These are phyloP conservation scores for Colletotrichum sp. DNA, from an alignment of 2,329 filamentous ascomycete genomes.

Conservation along the genomic window DNA sequence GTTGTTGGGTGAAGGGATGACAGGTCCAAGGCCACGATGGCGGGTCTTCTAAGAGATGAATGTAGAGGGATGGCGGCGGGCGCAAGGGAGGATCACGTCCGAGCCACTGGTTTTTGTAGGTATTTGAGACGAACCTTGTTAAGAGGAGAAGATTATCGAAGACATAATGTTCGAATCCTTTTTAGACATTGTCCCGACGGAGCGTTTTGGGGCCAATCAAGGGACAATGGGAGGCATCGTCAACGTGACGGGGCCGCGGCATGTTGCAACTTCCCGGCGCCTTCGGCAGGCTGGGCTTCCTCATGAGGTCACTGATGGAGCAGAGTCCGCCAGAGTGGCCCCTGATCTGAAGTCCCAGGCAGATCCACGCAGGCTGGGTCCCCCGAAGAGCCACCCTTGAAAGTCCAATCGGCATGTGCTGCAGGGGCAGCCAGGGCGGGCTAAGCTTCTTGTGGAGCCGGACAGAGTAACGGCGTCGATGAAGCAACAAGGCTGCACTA, in stretches of 20 bases:
- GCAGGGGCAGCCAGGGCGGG: not conserved
- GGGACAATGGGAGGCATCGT: not conserved
- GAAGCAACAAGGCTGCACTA: conserved; percentile 4
- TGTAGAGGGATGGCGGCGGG: conserved; percentile 9
- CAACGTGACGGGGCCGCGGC: conserved; percentile 7
- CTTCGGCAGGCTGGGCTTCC: not conserved
- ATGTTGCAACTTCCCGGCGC: conserved; percentile 2
- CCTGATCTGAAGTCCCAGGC: not conserved
- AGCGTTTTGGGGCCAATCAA: conserved; percentile 3
- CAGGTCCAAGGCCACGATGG: not conserved
- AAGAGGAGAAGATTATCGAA: not conserved
- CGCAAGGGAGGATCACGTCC: conserved; percentile 10
- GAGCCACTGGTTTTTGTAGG: conserved; percentile 4
- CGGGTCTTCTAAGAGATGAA: not conserved
- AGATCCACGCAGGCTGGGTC: not conserved
- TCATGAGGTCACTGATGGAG: conserved; percentile 20
- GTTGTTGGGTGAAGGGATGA: not conserved
- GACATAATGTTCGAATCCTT: not conserved
- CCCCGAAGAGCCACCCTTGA: not conserved
- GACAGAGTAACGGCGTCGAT: not conserved
- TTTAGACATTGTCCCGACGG: not conserved
- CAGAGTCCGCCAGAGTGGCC: not conserved
- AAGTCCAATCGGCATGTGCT: conserved; percentile 4
- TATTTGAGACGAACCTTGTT: conserved; percentile 2
- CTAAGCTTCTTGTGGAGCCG: not conserved